phyloP scores from a whole-genome alignment of 208 protist genomes.

The Lotmaria passim region DNA sequence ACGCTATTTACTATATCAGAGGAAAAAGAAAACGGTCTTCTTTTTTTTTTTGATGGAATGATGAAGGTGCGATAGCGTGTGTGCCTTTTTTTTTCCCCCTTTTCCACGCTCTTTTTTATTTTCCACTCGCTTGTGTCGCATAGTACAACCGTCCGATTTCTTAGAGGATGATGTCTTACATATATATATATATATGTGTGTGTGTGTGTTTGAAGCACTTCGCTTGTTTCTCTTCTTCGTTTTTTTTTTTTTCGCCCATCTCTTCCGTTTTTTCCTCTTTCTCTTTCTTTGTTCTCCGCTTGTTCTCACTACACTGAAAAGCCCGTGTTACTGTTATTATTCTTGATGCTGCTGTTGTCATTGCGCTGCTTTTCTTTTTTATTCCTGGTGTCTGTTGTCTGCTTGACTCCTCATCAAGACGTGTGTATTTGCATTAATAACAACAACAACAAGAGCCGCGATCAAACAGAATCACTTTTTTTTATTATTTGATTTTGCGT shows the following conservation, averaged over 20 bases:
- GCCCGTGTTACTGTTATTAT: too few species aligned
- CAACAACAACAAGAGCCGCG: not conserved
- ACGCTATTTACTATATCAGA: too few species aligned
- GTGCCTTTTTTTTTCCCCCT: too few species aligned
- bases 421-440: not conserved
- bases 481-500: not conserved
- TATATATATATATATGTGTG: too few species aligned
- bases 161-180: too few species aligned
- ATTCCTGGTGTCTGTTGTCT: conserved; percentile 8
- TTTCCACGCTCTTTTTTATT: too few species aligned
- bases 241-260: not conserved
- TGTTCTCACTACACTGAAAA: not conserved
- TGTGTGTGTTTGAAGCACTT: too few species aligned
- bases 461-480: too few species aligned
- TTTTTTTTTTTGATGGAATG: not conserved
- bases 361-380: not conserved
- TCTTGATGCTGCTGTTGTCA: not conserved
- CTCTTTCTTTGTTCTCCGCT: not conserved
- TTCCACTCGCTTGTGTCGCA: too few species aligned
- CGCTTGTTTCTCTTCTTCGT: not conserved
- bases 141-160: too few species aligned
- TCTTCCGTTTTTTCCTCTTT: not conserved
- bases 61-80: too few species aligned
- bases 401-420: not conserved
- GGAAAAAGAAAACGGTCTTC: not conserved